Base-by-base conservation (phyloP, 2,329 filamentous ascomycete genomes). In the Diplodia scrobiculata region DNA sequence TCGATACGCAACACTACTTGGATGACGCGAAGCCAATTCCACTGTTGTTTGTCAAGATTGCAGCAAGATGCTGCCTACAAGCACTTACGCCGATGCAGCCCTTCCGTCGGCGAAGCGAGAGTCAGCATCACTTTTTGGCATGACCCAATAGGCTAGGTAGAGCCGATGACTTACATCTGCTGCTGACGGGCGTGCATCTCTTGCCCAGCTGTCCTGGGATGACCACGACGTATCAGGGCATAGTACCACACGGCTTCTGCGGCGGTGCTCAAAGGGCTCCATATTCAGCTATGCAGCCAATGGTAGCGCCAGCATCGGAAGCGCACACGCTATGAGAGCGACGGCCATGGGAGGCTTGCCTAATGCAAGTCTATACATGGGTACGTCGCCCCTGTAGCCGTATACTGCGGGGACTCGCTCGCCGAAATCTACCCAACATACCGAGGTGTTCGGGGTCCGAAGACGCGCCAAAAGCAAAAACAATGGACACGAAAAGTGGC, bases 351-450 rank as follows among this genome's bases (percentile, higher is more conserved):
- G 58, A 38, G 21, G 10, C n/a, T 34, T 54, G 29, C 17, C 29
- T 36, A 29, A 17, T 58, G 53, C 53, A 45, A 13, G 29, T 55
- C 52, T 21, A 29, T 21, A 36, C 41, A 14, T 25, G 55, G 25
- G 55, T 60, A 60, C 55, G 47, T 60, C 25, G 29, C 17, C 55
- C 55, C 34, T 60, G 55, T 60, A 60, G 17, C 55, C 25, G n/a
- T 60, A 13, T 48, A 41, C 55, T 47, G 41, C 45, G 58, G 45
- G 27, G 13, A 14, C 25, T 32, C 17, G 14, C 27, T 48, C 41
- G 7, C 55, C 38, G 25, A 48, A 3, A 17, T 48, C 38, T 25
- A 14, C 34, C 38, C 25, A 19, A n/a, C 25, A 47, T 9, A 4
- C 25, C 25, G 25, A 10, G 9, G 27, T 21, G 17, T 58, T 29